Evolutionary conservation across 129 eudicot species (phyloP).

Genomic region (Solidago caesia): DNA sequence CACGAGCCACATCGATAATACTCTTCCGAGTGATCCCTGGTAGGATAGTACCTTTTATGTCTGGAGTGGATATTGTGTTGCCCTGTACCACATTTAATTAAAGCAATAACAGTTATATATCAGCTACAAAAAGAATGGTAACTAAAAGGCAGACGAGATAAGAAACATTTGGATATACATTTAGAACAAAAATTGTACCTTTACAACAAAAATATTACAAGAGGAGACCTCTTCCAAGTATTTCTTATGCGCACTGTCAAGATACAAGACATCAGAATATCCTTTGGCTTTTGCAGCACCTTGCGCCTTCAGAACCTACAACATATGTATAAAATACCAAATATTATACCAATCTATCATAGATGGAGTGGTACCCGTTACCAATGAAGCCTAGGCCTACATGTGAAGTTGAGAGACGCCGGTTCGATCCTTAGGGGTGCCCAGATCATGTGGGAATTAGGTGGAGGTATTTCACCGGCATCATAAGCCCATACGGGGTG

Average conservation of each 20-base stretch:
- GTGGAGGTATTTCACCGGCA: too few species aligned
- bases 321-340: not conserved
- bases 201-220: constrained; percentile 84
- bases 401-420: too few species aligned
- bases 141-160: not conserved
- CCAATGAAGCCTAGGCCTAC: too few species aligned
- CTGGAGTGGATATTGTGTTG: constrained; percentile 79
- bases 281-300: constrained; percentile 89
- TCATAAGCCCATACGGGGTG: too few species aligned
- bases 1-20: constrained; percentile 77
- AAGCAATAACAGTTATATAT: constrained; percentile 7
- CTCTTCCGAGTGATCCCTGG: constrained; percentile 98
- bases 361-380: too few species aligned
- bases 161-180: constrained; percentile 23
- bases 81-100: constrained; percentile 44
- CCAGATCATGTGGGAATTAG: too few species aligned
- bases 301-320: constrained; percentile 84
- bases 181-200: constrained; percentile 34
- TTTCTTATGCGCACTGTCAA: constrained; percentile 71
- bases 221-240: constrained; percentile 97
- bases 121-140: not conserved
- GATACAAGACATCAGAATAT: constrained; percentile 84
- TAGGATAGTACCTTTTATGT: constrained; percentile 83
- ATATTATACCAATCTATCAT: not conserved
- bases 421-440: too few species aligned